Conservation (phyloP, 257 asterid genomes). For the Gentiana dahurica region DNA sequence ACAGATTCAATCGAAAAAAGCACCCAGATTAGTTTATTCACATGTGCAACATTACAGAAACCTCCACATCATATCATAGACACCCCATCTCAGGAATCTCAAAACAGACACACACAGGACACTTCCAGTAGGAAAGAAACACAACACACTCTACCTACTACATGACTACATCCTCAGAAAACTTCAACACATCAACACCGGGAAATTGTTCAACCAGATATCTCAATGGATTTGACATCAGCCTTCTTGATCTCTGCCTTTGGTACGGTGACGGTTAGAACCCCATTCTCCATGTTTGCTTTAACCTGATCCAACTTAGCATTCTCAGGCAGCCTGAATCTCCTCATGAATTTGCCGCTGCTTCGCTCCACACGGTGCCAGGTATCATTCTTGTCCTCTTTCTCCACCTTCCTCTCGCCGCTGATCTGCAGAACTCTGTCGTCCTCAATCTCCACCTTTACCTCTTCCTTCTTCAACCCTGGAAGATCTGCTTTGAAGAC, state of each 20-base stretch:
- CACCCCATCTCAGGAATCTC: too few relatives aligned
- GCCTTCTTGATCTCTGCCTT: conserved; percentile 10
- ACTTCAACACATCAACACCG: too few relatives aligned
- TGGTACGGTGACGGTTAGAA: conserved; percentile 8
- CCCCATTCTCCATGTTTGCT: conserved; percentile 15
- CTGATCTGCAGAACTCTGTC: conserved; percentile 7
- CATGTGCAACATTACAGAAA: too few relatives aligned
- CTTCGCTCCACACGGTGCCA: conserved; percentile 15
- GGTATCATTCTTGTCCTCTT: conserved; percentile 11
- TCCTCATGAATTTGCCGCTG: conserved; percentile 12
- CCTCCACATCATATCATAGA: too few relatives aligned
- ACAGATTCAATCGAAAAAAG: too few relatives aligned
- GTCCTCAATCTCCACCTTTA: conserved; percentile 12
- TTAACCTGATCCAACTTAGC: conserved; percentile 6
- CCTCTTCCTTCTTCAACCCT: conserved; percentile 15
- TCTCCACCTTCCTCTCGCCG: conserved; percentile 19
- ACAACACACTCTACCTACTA: too few relatives aligned
- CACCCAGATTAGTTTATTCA: too few relatives aligned
- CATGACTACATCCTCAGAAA: too few relatives aligned
- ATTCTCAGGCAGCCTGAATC: conserved; percentile 10
- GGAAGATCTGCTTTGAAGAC: conserved; percentile 14
- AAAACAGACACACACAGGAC: too few relatives aligned
- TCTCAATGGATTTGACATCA: conserved; percentile 7
- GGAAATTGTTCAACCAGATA: too few relatives aligned
- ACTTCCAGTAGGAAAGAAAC: too few relatives aligned